Base-by-base conservation (phyloP, 192 early-diverging fungal genomes). In the Coemansia javaensis region DNA sequence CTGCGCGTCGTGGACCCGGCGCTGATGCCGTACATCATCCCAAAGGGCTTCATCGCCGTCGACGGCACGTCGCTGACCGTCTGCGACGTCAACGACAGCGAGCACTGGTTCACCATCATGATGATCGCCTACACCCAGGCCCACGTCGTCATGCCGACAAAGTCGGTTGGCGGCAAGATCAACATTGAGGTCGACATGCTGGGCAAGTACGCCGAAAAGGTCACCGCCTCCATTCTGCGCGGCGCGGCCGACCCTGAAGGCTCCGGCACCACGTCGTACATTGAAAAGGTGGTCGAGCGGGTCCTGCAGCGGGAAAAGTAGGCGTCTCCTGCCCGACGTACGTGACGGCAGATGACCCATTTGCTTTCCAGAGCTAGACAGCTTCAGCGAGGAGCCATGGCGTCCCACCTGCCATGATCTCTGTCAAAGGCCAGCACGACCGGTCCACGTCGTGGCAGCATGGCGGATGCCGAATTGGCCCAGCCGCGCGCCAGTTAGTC, bases 101-200 rank as follows among this genome's bases (percentile, higher is more conserved):
- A 84, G 32, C 62, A 80, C 23, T 83, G 80, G 44, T 99, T 99
- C 59, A 81, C 78, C 6, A 86, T 99, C 44, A 97, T 97, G 94
- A 80, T 99, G 72, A 90, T 99, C 56, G 86, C 93, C 8, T 84
- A 99, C 63, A 96, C 93, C 2, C 94, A 93, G 72, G 50, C 57
- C 9, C 77, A 85, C 28, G 89, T 96, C 14, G 85, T 90, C 18
- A 80, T 97, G 77, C 82, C 91, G 6, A 53, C 35, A 8, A 86
- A 88, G 66, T 56, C 77, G 24, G 57, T 82, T 11, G 92, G 90
- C 2, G 80, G 81, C 41, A 65, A 64, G 44, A 89, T 97, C 44
- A 99, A 99, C 63, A 68, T 99, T 36, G 97, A 99, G 74, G 94
- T 96, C 2, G 97, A 99, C 58, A 93, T 95, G 84, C 77, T 98